phyloP scores from a whole-genome alignment of 306 rosid genomes.

The Canavalia gladiata region DNA sequence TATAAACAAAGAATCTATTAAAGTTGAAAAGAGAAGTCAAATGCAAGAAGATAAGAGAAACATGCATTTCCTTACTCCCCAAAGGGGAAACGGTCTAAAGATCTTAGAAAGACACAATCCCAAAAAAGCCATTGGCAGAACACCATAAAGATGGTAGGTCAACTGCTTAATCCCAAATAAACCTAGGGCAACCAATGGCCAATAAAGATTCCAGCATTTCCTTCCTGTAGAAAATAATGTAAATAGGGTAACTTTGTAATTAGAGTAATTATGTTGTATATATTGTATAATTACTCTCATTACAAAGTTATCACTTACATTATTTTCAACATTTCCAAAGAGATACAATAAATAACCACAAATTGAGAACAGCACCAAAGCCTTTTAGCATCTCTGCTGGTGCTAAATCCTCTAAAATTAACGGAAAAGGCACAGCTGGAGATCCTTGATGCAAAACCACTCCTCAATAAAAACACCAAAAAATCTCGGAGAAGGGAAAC shows the following conservation, averaged over 20 bases:
- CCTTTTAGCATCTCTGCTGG: background rate
- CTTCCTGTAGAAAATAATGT: too few relatives aligned
- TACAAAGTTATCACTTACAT: too few relatives aligned
- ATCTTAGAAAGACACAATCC: background rate
- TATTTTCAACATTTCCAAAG: background rate
- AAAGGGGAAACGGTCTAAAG: background rate
- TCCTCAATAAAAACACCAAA: background rate
- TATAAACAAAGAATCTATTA: too few relatives aligned
- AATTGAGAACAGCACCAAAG: background rate
- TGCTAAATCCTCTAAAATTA: background rate
- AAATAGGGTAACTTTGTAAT: too few relatives aligned
- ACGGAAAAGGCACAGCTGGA: background rate
- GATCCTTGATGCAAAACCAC: background rate
- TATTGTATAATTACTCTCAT: too few relatives aligned
- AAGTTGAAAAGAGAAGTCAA: too few relatives aligned
- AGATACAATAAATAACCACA: background rate
- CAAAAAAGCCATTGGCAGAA: too few relatives aligned
- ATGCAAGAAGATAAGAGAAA: too few relatives aligned
- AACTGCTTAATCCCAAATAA: background rate
- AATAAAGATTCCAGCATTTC: background rate
- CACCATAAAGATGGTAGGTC: background rate
- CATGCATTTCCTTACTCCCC: too few relatives aligned
- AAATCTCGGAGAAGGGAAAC: background rate
- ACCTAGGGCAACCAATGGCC: background rate
- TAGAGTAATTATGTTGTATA: too few relatives aligned